Evolutionary conservation across 176 grass and related monocot species (phyloP), one percentile per base, ranked within the genome.

Genomic region (Ensete ventricosum): DNA sequence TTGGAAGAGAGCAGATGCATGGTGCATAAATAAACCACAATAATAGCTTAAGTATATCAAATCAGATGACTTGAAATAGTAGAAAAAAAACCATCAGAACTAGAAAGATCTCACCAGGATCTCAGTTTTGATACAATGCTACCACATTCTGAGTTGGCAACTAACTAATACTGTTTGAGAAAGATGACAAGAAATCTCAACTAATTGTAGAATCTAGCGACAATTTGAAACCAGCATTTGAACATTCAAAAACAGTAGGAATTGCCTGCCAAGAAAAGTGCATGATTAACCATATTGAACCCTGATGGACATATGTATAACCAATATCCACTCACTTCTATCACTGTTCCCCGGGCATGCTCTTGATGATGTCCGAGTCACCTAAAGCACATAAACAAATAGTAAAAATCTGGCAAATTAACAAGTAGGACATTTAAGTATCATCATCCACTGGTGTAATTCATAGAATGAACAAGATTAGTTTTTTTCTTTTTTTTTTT

Each of bases 281-380:
- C n/a, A 20, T 62, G 22, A 23, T 64, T 24, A 24, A 64, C 62
- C 20, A 23, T 10, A 71, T 52, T 22, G 9, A 11, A 21, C 49
- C 8, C 9, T 8, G 9, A 20, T 2, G 43, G 43, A 11, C 9
- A 21, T 17, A 53, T 11, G 49, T 64, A 23, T 0, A 26, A 71
- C 69, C 16, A 50, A n/a, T 48, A 50, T 69, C 29, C 1, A 14
- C 67, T 69, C 14, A 5, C 52, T 53, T 24, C 82, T 82, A 81
- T 90, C 83, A 99, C 84, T 94, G 95, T 52, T 87, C 81, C 70
- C 74, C 79, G 53, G 88, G 83, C 5, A 85, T 74, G 50, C 80
- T 87, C 60, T 69, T 91, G 76, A 99, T 91, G 81, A 99, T 99
- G 87, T 99, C 95, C 0, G 95, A 94, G 74, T 99, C 95, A 81